phyloP scores from a whole-genome alignment of 2,329 filamentous ascomycete genomes.

The Penicillium vulpinum region DNA sequence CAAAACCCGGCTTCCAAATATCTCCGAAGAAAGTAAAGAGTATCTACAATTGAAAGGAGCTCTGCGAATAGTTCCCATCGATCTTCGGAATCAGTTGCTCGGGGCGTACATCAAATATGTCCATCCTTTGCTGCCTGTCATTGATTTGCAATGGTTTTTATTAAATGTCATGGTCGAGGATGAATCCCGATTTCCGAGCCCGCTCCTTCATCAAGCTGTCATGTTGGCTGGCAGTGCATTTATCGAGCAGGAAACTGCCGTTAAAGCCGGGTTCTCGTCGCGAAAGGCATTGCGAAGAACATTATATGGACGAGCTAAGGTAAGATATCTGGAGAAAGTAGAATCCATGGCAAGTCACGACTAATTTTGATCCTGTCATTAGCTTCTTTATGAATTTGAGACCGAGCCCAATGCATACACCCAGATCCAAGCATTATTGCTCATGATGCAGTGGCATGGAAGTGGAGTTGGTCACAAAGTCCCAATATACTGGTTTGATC shows the following conservation, averaged over 20 bases:
- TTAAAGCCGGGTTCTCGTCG: conserved; percentile 4
- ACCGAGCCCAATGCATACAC: conserved; percentile 11
- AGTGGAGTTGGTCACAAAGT: conserved; percentile 8
- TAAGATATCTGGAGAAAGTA: background rate
- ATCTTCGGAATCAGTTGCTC: conserved; percentile 7
- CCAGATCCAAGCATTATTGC: conserved; percentile 15
- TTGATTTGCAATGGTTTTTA: conserved; percentile 11
- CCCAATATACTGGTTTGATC: conserved; percentile 16
- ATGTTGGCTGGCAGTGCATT: conserved; percentile 17
- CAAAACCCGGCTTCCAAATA: background rate
- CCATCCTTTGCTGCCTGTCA: conserved; percentile 11
- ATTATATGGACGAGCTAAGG: conserved; percentile 11
- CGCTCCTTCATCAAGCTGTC: conserved; percentile 13
- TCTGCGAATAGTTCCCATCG: conserved; percentile 1
- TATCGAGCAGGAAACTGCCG: conserved; percentile 4
- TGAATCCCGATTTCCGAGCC: conserved; percentile 7
- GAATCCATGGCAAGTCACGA: no score
- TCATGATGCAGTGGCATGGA: conserved; percentile 17
- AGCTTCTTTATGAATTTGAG: conserved; percentile 16
- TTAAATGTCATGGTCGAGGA: conserved; percentile 6
- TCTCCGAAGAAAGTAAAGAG: conserved; percentile 1
- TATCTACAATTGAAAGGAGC: conserved; percentile 7
- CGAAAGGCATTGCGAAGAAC: conserved; percentile 8
- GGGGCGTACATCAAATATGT: conserved; percentile 15
- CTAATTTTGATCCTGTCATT: background rate